These are phyloP conservation scores for Dioscorea dumetorum DNA, from an alignment of 106 monocot genomes.

Conservation along the genomic window DNA sequence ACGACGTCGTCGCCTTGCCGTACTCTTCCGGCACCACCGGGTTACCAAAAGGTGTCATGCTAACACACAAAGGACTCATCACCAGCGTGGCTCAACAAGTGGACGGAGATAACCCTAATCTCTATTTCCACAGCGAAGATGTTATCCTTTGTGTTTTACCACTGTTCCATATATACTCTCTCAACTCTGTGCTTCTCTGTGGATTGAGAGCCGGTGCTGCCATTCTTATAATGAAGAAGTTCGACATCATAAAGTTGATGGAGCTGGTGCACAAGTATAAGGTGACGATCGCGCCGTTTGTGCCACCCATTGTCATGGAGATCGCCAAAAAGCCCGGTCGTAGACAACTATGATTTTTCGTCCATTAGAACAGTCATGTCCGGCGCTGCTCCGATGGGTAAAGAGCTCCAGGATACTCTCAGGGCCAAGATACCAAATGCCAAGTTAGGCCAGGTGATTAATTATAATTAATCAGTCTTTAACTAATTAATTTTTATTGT, in stretches of 20 bases:
- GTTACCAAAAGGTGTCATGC: conserved; percentile 90
- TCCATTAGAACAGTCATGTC: conserved; percentile 60
- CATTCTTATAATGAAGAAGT: conserved; percentile 64
- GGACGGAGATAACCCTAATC: conserved; percentile 78
- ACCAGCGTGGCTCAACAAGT: conserved; percentile 83
- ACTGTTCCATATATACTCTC: conserved; percentile 82
- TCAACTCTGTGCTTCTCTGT: conserved; percentile 71
- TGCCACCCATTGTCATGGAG: conserved; percentile 69
- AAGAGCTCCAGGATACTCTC: conserved; percentile 59
- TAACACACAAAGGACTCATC: conserved; percentile 60
- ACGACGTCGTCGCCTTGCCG: conserved; percentile 82
- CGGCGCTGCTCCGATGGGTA: conserved; percentile 86
- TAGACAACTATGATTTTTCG: conserved; percentile 47
- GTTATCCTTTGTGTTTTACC: conserved; percentile 76
- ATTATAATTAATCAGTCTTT: too few species aligned
- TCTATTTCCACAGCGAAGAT: conserved; percentile 43
- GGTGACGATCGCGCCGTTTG: conserved; percentile 69
- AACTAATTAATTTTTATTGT: too few species aligned
- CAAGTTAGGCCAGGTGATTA: conserved; percentile 55
- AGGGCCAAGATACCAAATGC: conserved; percentile 58
- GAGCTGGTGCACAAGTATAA: conserved; percentile 53
- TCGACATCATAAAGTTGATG: conserved; percentile 48
- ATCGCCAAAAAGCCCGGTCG: conserved; percentile 44
- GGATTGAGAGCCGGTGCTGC: conserved; percentile 50
- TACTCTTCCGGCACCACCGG: conserved; percentile 96